A percentile compares a stretch with the other conserved stretches of the same genome.
These are phyloP conservation scores for Cornus florida DNA, from an alignment of 148 eudicot genomes.

Conservation along the genomic window DNA sequence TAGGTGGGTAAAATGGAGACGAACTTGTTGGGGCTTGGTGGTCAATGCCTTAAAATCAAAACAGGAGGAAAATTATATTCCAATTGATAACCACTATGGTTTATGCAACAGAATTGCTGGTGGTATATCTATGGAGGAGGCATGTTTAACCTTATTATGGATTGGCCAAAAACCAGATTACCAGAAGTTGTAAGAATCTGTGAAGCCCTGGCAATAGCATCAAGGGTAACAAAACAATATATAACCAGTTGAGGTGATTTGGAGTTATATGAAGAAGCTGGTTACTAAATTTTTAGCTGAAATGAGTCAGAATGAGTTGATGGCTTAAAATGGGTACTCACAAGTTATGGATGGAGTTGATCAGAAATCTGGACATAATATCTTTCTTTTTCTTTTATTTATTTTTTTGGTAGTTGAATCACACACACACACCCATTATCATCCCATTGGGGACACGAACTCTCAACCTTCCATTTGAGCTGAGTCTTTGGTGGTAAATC, in stretches of 20 bases:
- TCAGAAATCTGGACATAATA: too few species aligned
- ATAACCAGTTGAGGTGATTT: not conserved
- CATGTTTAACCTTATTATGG: not conserved
- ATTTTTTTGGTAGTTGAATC: too few species aligned
- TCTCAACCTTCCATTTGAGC: too few species aligned
- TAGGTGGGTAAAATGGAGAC: not conserved
- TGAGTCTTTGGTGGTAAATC: too few species aligned
- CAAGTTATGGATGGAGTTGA: not conserved
- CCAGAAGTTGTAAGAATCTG: not conserved
- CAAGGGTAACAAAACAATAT: not conserved
- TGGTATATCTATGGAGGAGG: not conserved
- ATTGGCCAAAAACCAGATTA: not conserved
- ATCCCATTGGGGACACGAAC: too few species aligned
- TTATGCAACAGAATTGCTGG: conserved; percentile 3
- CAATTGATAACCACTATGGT: not conserved
- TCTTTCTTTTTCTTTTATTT: too few species aligned
- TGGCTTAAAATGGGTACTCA: not conserved
- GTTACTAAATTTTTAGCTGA: not conserved
- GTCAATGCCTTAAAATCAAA: not conserved
- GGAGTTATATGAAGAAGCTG: not conserved
- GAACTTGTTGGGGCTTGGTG: not conserved
- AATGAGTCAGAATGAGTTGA: not conserved
- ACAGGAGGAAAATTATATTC: not conserved
- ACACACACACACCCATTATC: too few species aligned
- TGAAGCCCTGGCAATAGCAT: too few species aligned